Evolutionary conservation across 805 yeast species (phyloP), one percentile per base, ranked within the genome.

Genomic region (Lachancea cidri): DNA sequence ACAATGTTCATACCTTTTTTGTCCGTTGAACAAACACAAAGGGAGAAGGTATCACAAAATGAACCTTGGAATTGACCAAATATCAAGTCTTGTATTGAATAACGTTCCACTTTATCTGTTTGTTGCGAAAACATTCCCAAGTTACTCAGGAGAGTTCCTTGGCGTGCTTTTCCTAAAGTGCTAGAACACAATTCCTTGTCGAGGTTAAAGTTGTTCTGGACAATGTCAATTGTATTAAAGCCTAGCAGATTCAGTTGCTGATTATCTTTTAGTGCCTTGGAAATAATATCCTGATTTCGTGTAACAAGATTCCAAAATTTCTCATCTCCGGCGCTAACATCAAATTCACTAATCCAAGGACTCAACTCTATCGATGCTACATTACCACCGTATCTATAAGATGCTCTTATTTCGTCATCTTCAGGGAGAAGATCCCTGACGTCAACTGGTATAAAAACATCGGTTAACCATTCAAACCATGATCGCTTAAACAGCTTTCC

Each of bases 81-180:
- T 1, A 49, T 17, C 9, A 57, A 29, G 38, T 57, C 56, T n/a
- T 32, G 38, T 7, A 52, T 19, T 17, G 38, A 32, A 33, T 24
- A 41, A 11, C 17, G 11, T 11, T 43, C 33, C 4, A 14, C 31
- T 5, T 37, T 30, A 9, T 36, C 25, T 7, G 31, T 29, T 17
- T 37, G 35, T 16, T 40, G 46, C 4, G 34, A 20, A 34, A 47
- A 43, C 19, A 41, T 40, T n/a, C 62, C 62, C 15, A 48, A 38
- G 37, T 57, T 57, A 44, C 62, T 57, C 14, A 54, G 42, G 7
- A 57, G 38, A 4, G 49, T 41, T n/a, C 60, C 60, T 32, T 54
- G 54, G 29, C 60, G 46, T 22, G 43, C 41, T 15, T 45, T 35
- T 4, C 47, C 41, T 5, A 50, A 16, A 37, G 50, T 50, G 17